Conservation (phyloP, 768 basidiomycete species). For the Suillus placidus region DNA sequence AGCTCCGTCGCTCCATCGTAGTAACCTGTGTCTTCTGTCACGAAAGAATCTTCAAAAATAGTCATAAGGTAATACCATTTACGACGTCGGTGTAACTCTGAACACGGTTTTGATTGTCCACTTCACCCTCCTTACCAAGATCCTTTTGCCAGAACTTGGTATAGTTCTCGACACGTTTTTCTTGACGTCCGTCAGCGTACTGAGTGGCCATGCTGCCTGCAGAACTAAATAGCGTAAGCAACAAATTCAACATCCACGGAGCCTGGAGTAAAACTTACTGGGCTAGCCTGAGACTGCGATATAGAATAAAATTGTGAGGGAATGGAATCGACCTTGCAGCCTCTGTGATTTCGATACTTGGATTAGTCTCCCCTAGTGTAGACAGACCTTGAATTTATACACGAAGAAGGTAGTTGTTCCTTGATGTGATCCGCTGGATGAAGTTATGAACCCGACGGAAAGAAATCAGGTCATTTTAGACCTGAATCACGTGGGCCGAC, state of each 20-base stretch:
- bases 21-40: slow-evolving; percentile 58
- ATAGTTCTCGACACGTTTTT: slow-evolving; percentile 79
- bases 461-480: background rate
- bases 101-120: slow-evolving; percentile 72
- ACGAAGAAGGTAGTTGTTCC: background rate
- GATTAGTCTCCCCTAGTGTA: background rate
- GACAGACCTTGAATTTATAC: background rate
- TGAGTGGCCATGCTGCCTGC: slow-evolving; percentile 20
- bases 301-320: background rate
- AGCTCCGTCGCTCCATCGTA: slow-evolving; percentile 93
- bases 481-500: background rate
- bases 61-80: slow-evolving; percentile 60
- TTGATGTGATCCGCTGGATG: background rate
- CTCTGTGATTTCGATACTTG: background rate
- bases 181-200: slow-evolving; percentile 60
- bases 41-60: background rate
- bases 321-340: background rate
- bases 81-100: slow-evolving; percentile 91
- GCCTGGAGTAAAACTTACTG: background rate
- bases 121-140: slow-evolving; percentile 62
- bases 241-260: background rate
- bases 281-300: no score
- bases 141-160: slow-evolving; percentile 92
- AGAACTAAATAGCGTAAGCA: background rate
- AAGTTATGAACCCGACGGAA: slow-evolving; percentile 1